Evolutionary conservation across 768 basidiomycete species (phyloP).

Genomic region (Boletus sensibilis): DNA sequence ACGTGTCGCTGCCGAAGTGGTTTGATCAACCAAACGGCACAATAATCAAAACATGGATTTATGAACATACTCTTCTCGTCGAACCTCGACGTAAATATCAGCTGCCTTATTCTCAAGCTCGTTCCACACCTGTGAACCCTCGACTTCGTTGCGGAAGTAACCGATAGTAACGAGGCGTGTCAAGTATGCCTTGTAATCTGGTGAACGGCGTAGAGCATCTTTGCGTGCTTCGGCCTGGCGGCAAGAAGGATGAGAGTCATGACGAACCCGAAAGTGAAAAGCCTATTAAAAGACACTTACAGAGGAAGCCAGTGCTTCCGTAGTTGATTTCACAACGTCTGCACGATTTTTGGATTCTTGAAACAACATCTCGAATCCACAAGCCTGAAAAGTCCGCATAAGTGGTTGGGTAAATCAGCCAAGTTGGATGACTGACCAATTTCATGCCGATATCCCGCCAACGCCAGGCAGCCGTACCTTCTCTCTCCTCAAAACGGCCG

Average conservation of each 20-base stretch:
- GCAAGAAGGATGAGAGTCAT: not conserved
- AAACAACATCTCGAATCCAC: conserved; percentile 96
- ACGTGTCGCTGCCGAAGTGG: conserved; percentile 43
- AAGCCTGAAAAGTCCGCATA: conserved; percentile 52
- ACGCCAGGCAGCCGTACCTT: conserved; percentile 67
- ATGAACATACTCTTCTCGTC: conserved; percentile 62
- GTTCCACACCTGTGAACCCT: conserved; percentile 79
- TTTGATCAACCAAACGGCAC: conserved; percentile 1
- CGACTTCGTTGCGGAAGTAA: conserved; percentile 77
- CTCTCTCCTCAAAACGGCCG: conserved; percentile 63
- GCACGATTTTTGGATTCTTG: conserved; percentile 72
- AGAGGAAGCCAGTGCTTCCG: conserved; percentile 43
- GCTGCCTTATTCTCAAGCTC: conserved; percentile 70
- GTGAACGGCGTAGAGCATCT: conserved; percentile 63
- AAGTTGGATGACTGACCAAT: conserved; percentile 51
- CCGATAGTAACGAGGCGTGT: conserved; percentile 58
- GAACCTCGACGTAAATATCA: conserved; percentile 58
- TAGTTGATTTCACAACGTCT: conserved; percentile 35
- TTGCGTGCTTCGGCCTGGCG: conserved; percentile 60
- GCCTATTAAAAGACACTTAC: conserved; percentile 36
- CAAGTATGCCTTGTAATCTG: conserved; percentile 71
- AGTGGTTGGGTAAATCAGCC: not conserved
- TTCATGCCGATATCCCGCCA: conserved; percentile 92
- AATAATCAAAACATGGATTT: not conserved
- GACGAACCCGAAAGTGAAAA: not conserved